These are phyloP conservation scores for Fragilariopsis cylindrus DNA, from an alignment of 108 stramenopile species.

Conservation along the genomic window DNA sequence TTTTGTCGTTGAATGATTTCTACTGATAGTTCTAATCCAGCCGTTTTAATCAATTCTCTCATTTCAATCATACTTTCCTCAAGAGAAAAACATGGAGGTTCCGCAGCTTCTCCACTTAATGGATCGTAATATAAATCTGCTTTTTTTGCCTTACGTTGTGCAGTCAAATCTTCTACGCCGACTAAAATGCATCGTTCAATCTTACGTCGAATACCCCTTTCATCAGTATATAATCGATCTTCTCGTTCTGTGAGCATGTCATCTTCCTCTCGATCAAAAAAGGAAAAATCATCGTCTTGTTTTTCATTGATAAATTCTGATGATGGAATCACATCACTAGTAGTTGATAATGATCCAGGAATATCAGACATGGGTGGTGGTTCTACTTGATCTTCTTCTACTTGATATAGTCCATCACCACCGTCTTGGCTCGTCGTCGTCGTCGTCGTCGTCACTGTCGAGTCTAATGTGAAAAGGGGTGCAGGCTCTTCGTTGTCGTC, in stretches of 20 bases:
- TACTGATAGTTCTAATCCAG: slow-evolving; percentile 79
- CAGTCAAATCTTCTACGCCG: slow-evolving; percentile 74
- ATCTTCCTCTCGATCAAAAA: slow-evolving; percentile 60
- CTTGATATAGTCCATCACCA: slow-evolving; percentile 4
- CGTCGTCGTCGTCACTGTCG: background rate
- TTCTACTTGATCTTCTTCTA: slow-evolving; percentile 13
- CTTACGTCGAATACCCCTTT: slow-evolving; percentile 45
- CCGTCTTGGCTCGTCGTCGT: background rate
- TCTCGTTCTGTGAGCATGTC: slow-evolving; percentile 79
- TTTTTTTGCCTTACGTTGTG: slow-evolving; percentile 41
- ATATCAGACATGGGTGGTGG: slow-evolving; percentile 9
- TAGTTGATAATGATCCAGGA: background rate
- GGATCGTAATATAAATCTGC: slow-evolving; percentile 28
- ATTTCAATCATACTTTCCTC: slow-evolving; percentile 94
- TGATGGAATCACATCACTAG: background rate
- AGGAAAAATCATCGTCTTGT: slow-evolving; percentile 21
- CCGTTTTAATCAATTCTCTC: slow-evolving; percentile 89
- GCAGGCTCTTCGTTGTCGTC: slow-evolving; percentile 4
- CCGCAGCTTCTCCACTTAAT: slow-evolving; percentile 18
- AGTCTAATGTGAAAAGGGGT: slow-evolving; percentile 19
- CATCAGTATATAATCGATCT: slow-evolving; percentile 71
- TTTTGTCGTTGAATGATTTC: slow-evolving; percentile 88
- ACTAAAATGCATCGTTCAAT: slow-evolving; percentile 76
- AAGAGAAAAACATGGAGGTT: slow-evolving; percentile 66
- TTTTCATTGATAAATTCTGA: background rate